A percentile compares a stretch with the other conserved stretches of the same genome.
Evolutionary conservation across 73 alveolate genomes (phyloP).

Genomic region (Durusdinium trenchii): DNA sequence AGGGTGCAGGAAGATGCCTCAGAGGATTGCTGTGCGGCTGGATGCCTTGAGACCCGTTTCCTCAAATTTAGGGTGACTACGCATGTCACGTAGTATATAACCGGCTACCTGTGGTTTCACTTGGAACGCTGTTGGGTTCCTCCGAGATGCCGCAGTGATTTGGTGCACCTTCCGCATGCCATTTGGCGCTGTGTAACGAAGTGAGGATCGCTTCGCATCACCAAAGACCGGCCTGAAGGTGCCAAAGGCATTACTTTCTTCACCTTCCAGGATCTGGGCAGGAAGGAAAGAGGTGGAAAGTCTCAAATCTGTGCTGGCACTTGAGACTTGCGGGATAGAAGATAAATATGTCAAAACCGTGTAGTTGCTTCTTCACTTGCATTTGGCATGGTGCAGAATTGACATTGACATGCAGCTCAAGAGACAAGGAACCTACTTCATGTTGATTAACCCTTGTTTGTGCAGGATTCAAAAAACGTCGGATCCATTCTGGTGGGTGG

Average conservation of each 20-base stretch:
- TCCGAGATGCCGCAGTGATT: too few relatives aligned
- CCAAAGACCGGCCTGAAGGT: slow-evolving; percentile 61
- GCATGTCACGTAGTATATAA: too few relatives aligned
- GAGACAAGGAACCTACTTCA: neutral
- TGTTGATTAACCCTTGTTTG: neutral
- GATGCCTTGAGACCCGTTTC: neutral
- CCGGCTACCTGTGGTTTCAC: too few relatives aligned
- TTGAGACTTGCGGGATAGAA: too few relatives aligned
- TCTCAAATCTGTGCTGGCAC: neutral
- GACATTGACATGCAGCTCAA: neutral
- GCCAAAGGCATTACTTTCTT: slow-evolving; percentile 84
- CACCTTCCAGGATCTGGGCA: slow-evolving; percentile 14
- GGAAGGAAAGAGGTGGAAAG: neutral
- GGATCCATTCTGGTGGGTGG: slow-evolving; percentile 87
- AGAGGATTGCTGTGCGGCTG: neutral
- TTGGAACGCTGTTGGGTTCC: too few relatives aligned
- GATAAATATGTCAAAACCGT: too few relatives aligned
- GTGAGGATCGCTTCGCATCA: slow-evolving; percentile 70
- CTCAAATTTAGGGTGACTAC: too few relatives aligned
- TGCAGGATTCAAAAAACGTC: slow-evolving; percentile 52
- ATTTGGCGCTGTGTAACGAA: too few relatives aligned
- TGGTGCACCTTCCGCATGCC: too few relatives aligned
- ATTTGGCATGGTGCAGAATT: neutral
- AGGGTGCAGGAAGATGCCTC: too few relatives aligned
- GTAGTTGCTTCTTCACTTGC: too few relatives aligned